Base-by-base conservation (phyloP, 1,284 basidiomycete genomes). In the Ceratobasidium sp. region DNA sequence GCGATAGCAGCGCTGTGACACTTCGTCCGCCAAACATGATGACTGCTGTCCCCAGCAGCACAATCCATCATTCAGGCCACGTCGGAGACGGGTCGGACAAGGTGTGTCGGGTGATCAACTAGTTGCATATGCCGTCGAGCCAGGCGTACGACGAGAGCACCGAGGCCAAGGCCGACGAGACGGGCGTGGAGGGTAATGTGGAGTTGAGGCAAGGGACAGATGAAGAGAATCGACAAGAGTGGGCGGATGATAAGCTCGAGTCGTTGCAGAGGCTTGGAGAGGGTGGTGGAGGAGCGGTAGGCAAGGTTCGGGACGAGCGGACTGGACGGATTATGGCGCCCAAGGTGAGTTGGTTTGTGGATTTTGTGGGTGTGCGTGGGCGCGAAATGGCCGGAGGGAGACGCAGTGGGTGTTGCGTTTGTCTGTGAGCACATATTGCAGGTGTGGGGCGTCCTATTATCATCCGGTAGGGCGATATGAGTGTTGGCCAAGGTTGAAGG, bases 251-350 rank as follows among this genome's bases (percentile, higher is more conserved):
- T 65, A 86, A 91, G 80, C 87, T 98, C 55, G 93, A 95, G 79
- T 90, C 93, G 78, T 80, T 97, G 33, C 85, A 87, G 20, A 88
- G 93, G 54, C 87, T 99, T 0, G 98, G 98, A 16, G 98, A 99
- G 84, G 98, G 98, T 52, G 95, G 97, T 27, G 96, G 97, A 76
- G 98, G 98, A 52, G 94, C 96, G 6, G 98, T 99, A 27, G 92
- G 96, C 84, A 94, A 96, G 84, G 97, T 98, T 62, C 89, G 87
- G 81, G 94, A 96, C 84, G 90, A 87, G 82, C 91, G 91, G 67
- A 94, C 90, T 0, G 91, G 91, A 35, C 86, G 88, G 82, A 89
- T 98, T 82, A 93, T 98, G 90, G 98, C 97, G 10, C 92, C 96
- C 82, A 99, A 99, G 85, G 88, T 89, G 67, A 80, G 87, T 80